Evolutionary conservation across 2,329 filamentous ascomycete genomes (phyloP), one percentile per base, ranked within the genome.

Genomic region (Cadophora malorum): DNA sequence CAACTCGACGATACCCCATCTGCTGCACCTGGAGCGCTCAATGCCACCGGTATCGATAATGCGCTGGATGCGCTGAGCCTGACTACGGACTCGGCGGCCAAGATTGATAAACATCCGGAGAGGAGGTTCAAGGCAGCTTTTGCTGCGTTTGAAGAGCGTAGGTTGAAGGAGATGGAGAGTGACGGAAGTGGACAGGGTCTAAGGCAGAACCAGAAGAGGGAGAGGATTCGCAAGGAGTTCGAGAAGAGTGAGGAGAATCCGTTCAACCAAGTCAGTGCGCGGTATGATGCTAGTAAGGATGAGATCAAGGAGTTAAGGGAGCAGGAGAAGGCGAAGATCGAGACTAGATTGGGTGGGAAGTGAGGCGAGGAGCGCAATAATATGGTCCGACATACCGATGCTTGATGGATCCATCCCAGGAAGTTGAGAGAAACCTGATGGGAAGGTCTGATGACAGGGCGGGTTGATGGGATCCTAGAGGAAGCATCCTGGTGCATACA

Each of bases 181-280:
- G 94, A 97, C 79, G 91, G 90, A 64, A 89, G 82, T 73, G 85
- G 85, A 23, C 79, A 91, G 67, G 93, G 93, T 0, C 80, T 98
- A 77, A 85, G 94, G 67, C 84, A 92, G 74, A 88, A 96, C 74
- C 94, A 97, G 86, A 91, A 92, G 80, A 90, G 94, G 76, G 91
- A 95, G 71, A 85, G 90, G 77, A 92, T 97, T 73, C 82, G 87
- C 70, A 96, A 97, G 84, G 96, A 98, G 82, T 99, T 98, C 79
- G 91, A 97, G 80, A 96, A 93, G 84, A 92, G 91, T 76, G 90
- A 92, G 1, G 95, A 98, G 75, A 99, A 99, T 79, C 96, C 96
- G 16, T 96, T 97, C 82, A 97, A 97, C 81, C 93, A 97, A 82
- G 89, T 90, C 19, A 88, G 83, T 63, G 92, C 89, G 1, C 80